Conservation (phyloP, 202 grass and related monocot species). For the Setaria italica region DNA sequence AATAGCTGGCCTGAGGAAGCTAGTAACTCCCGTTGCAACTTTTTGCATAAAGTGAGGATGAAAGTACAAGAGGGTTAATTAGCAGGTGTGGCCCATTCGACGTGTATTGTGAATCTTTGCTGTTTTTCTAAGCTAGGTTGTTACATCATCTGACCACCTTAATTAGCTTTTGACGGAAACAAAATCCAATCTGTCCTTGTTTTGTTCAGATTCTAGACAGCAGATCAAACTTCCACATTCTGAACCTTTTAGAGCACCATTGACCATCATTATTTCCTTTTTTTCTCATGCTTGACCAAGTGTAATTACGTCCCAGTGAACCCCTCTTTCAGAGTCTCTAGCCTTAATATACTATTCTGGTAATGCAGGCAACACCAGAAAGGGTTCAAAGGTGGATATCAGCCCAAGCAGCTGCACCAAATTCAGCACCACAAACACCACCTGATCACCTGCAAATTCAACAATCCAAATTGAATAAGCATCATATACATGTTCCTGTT, state of each 20-base stretch:
- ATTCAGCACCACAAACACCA: constrained; percentile 63
- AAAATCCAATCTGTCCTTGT: neutral
- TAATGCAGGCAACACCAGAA: constrained; percentile 50
- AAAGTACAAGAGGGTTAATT: no score
- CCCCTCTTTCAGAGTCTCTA: neutral
- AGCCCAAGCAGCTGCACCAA: constrained; percentile 53
- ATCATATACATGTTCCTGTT: neutral
- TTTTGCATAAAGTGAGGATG: no score
- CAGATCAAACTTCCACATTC: neutral
- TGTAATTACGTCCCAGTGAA: neutral
- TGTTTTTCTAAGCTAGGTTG: no score
- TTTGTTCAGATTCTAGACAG: neutral
- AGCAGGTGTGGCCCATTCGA: no score
- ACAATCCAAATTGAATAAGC: neutral
- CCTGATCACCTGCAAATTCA: constrained; percentile 59
- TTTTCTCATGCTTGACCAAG: neutral
- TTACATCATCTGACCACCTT: no score
- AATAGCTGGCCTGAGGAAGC: no score
- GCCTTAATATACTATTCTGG: neutral
- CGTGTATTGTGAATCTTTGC: no score
- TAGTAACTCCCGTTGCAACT: no score
- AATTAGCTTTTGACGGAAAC: neutral
- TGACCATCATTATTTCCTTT: neutral
- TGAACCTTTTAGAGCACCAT: neutral
- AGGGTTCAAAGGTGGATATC: constrained; percentile 58